These are phyloP conservation scores for Volvariella surrecta DNA, from an alignment of 1,284 basidiomycete genomes.

Conservation along the genomic window DNA sequence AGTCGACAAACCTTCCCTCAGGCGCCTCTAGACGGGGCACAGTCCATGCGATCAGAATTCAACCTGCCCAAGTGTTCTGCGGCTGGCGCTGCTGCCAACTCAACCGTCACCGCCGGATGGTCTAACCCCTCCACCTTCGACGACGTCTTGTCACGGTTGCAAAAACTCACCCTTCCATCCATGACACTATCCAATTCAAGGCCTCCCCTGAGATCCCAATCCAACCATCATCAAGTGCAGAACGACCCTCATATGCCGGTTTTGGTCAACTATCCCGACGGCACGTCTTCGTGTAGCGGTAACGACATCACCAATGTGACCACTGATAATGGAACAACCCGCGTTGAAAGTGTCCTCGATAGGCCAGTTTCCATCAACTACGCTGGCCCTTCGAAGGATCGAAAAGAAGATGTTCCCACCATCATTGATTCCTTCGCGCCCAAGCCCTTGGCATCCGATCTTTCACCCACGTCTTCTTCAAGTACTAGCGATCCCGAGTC, in stretches of 20 bases:
- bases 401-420: constrained; percentile 14
- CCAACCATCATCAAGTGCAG: not conserved
- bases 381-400: constrained; percentile 10
- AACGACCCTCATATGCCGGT: not conserved
- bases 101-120: not conserved
- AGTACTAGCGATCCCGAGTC: constrained; percentile 25
- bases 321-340: not conserved
- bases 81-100: not conserved
- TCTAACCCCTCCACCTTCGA: constrained; percentile 12
- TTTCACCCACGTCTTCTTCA: constrained; percentile 26
- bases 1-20: no score
- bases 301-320: no score
- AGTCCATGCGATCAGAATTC: no score
- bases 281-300: not conserved
- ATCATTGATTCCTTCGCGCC: constrained; percentile 25
- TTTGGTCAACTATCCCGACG: not conserved
- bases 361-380: constrained; percentile 18
- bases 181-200: constrained; percentile 7
- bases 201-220: constrained; percentile 7
- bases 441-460: constrained; percentile 17
- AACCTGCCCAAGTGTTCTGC: no score
- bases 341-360: constrained; percentile 12
- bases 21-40: no score
- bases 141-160: constrained; percentile 15
- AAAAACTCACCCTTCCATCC: constrained; percentile 15